Evolutionary conservation across 768 basidiomycete genomes (phyloP).

Genomic region (Termitomyces sp.): DNA sequence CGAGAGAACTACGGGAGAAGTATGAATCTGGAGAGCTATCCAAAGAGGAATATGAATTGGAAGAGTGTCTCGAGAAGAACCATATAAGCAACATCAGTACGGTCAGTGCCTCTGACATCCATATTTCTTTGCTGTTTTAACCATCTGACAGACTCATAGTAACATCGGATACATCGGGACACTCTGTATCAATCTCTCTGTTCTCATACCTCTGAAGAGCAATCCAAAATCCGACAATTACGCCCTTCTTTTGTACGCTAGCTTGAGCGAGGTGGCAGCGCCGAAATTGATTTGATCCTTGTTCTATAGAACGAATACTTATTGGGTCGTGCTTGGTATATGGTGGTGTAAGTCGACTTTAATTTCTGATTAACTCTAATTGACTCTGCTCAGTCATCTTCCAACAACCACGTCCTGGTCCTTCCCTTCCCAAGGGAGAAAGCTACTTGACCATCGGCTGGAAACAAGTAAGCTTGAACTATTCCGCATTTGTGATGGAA

Average conservation of each 20-base stretch:
- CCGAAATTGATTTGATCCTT: not conserved
- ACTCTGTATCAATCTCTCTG: constrained; percentile 60
- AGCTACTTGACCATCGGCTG: constrained; percentile 79
- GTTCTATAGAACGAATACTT: constrained; percentile 52
- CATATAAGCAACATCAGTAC: constrained; percentile 82
- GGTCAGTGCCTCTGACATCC: constrained; percentile 30
- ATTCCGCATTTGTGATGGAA: not conserved
- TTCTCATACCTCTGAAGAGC: constrained; percentile 56
- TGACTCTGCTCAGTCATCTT: constrained; percentile 53
- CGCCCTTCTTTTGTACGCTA: constrained; percentile 56
- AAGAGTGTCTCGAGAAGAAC: constrained; percentile 81
- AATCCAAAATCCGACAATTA: constrained; percentile 73
- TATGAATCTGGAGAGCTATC: constrained; percentile 57
- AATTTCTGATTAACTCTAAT: not conserved
- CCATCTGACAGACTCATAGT: constrained; percentile 52
- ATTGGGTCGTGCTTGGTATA: constrained; percentile 76
- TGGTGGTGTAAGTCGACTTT: constrained; percentile 72
- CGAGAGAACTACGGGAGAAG: constrained; percentile 48
- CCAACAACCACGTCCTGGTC: constrained; percentile 82
- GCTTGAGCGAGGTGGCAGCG: not conserved
- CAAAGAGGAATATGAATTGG: constrained; percentile 60
- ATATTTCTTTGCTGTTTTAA: not conserved
- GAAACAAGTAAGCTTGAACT: constrained; percentile 57
- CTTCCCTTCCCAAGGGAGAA: constrained; percentile 71
- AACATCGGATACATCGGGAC: constrained; percentile 71